Conservation (phyloP, 208 protist genomes). For the Crithidia expoeki region DNA sequence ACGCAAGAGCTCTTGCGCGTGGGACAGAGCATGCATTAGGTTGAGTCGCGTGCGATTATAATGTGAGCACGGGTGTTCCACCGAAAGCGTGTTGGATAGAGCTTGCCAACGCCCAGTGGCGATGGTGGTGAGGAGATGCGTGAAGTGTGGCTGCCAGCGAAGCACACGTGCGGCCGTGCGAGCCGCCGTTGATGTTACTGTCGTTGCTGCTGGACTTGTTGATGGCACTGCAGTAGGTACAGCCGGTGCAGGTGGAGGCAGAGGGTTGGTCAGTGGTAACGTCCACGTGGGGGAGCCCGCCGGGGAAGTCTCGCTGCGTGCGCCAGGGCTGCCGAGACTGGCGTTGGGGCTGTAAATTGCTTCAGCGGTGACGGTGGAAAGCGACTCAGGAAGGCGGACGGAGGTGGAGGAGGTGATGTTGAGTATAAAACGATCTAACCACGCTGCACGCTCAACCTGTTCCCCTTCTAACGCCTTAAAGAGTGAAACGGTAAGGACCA, state of each 20-base stretch:
- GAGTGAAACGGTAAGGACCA: slow-evolving; percentile 6
- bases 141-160: slow-evolving; percentile 32
- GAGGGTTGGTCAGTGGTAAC: slow-evolving; percentile 20
- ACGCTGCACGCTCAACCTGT: slow-evolving; percentile 5
- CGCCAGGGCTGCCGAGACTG: slow-evolving; percentile 24
- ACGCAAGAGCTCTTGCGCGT: slow-evolving; percentile 33
- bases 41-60: slow-evolving; percentile 30
- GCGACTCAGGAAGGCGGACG: neutral
- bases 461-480: slow-evolving; percentile 15
- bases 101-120: slow-evolving; percentile 37
- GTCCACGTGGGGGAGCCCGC: slow-evolving; percentile 22
- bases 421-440: slow-evolving; percentile 23
- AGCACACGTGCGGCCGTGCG: slow-evolving; percentile 24
- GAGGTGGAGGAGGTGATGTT: slow-evolving; percentile 3
- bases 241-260: neutral
- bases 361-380: slow-evolving; percentile 5
- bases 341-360: slow-evolving; percentile 17
- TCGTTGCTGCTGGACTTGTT: neutral
- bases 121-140: slow-evolving; percentile 36
- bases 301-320: slow-evolving; percentile 19
- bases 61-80: slow-evolving; percentile 22
- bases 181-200: neutral
- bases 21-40: slow-evolving; percentile 7
- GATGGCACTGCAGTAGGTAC: slow-evolving; percentile 4
- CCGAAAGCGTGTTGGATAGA: neutral